These are phyloP conservation scores for Lactarius pseudohatsudake DNA, from an alignment of 768 basidiomycete species.

Conservation along the genomic window DNA sequence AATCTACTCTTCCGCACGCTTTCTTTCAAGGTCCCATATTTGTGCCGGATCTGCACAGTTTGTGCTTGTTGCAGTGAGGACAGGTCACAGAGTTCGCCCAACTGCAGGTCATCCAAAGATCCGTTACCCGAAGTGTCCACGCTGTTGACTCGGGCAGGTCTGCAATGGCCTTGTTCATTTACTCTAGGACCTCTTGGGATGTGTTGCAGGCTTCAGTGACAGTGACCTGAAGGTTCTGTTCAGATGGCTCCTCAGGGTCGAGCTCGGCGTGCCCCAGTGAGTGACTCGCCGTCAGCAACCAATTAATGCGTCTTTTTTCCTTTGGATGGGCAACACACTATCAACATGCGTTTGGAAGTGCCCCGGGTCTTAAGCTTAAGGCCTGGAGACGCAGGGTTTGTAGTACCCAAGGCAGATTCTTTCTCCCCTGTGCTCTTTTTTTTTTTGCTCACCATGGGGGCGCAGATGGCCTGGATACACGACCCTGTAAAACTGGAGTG, in stretches of 20 bases:
- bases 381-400: too few relatives aligned
- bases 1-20: conserved; percentile 40
- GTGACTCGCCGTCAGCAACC: too few relatives aligned
- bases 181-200: conserved; percentile 53
- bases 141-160: conserved; percentile 48
- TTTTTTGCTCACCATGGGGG: neutral
- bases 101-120: conserved; percentile 43
- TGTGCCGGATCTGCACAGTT: conserved; percentile 38
- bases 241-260: conserved; percentile 34
- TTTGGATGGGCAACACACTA: too few relatives aligned
- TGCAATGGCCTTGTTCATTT: conserved; percentile 56
- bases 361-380: too few relatives aligned
- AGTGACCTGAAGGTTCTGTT: conserved; percentile 28
- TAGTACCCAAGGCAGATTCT: too few relatives aligned
- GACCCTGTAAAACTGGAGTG: conserved; percentile 32
- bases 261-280: conserved; percentile 54
- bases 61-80: conserved; percentile 51
- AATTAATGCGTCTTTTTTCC: too few relatives aligned
- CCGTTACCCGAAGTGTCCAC: conserved; percentile 47
- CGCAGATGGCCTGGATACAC: conserved; percentile 83
- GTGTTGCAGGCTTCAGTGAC: conserved; percentile 34
- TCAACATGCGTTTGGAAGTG: too few relatives aligned
- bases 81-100: conserved; percentile 51
- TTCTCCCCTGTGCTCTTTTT: too few relatives aligned
- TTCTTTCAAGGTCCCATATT: conserved; percentile 38